These are phyloP conservation scores for Cutaneotrichosporon sp. DNA, from an alignment of 1,284 basidiomycete genomes.

Conservation along the genomic window DNA sequence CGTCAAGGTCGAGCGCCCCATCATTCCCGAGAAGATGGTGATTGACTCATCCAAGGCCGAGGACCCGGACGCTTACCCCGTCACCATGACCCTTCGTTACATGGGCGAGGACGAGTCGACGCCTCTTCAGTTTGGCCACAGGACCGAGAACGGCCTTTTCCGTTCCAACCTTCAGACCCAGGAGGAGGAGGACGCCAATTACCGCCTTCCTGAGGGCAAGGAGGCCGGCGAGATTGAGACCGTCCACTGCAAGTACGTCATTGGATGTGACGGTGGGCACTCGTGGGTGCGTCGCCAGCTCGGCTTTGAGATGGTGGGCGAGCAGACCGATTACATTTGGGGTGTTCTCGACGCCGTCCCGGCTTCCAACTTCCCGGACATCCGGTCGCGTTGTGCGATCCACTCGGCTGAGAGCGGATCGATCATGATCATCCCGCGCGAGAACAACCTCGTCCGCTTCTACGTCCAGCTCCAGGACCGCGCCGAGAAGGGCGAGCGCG, in stretches of 20 bases:
- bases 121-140: slow-evolving; percentile 21
- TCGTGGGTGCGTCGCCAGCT: slow-evolving; percentile 27
- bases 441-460: slow-evolving; percentile 27
- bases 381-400: slow-evolving; percentile 22
- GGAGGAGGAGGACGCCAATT: slow-evolving; percentile 22
- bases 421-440: slow-evolving; percentile 25
- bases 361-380: slow-evolving; percentile 27
- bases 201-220: slow-evolving; percentile 17
- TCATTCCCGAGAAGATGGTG: slow-evolving; percentile 20
- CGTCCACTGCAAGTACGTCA: slow-evolving; percentile 32
- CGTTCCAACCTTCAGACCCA: slow-evolving; percentile 15
- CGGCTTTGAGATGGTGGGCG: slow-evolving; percentile 27
- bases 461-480: slow-evolving; percentile 19
- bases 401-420: slow-evolving; percentile 21
- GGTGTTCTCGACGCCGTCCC: slow-evolving; percentile 28
- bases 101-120: slow-evolving; percentile 18
- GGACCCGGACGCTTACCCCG: slow-evolving; percentile 22
- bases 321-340: slow-evolving; percentile 31
- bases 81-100: slow-evolving; percentile 19
- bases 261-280: slow-evolving; percentile 34
- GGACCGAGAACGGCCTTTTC: slow-evolving; percentile 22
- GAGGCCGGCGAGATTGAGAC: slow-evolving; percentile 21
- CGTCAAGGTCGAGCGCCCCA: slow-evolving; percentile 21
- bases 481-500: slow-evolving; percentile 16
- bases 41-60: slow-evolving; percentile 19